Conservation (phyloP, 805 yeast genomes). For the Cyberlindnera lachancei region DNA sequence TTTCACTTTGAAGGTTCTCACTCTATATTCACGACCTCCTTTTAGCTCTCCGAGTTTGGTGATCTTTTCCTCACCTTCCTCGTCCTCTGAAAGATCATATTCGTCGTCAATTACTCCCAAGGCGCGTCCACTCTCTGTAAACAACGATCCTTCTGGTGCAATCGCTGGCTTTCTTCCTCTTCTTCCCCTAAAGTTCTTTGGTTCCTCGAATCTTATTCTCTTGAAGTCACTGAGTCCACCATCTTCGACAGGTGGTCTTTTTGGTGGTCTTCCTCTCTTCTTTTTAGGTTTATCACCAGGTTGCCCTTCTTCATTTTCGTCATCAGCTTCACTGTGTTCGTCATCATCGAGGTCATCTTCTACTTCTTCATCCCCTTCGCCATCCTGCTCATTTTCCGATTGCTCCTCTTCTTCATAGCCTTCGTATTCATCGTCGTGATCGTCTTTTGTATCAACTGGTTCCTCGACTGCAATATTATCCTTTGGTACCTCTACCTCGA, state of each 20-base stretch:
- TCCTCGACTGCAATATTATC: constrained; percentile 1
- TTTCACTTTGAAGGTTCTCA: constrained; percentile 54
- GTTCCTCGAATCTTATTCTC: constrained; percentile 8
- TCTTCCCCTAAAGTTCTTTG: constrained; percentile 22
- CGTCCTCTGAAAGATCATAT: constrained; percentile 67
- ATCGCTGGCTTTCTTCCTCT: constrained; percentile 34
- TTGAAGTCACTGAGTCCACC: constrained; percentile 11
- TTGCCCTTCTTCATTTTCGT: constrained; percentile 23
- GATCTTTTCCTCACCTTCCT: constrained; percentile 71
- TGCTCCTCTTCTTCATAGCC: constrained; percentile 23
- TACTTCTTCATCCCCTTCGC: constrained; percentile 5
- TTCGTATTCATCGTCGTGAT: constrained; percentile 22
- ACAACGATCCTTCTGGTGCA: constrained; percentile 26
- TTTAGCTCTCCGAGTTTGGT: constrained; percentile 55
- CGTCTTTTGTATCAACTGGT: constrained; percentile 36
- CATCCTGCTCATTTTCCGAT: constrained; percentile 8
- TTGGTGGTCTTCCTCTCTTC: constrained; percentile 18
- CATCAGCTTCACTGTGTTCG: constrained; percentile 20
- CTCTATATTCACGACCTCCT: constrained; percentile 70
- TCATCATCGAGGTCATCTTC: constrained; percentile 8
- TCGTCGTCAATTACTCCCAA: constrained; percentile 66
- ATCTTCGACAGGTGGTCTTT: constrained; percentile 18
- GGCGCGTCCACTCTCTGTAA: constrained; percentile 65
- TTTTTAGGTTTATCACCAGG: constrained; percentile 12
- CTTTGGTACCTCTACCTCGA: background rate